Evolutionary conservation across 78 protist species (phyloP).

Genomic region (Neovahlkampfia damariscottae): DNA sequence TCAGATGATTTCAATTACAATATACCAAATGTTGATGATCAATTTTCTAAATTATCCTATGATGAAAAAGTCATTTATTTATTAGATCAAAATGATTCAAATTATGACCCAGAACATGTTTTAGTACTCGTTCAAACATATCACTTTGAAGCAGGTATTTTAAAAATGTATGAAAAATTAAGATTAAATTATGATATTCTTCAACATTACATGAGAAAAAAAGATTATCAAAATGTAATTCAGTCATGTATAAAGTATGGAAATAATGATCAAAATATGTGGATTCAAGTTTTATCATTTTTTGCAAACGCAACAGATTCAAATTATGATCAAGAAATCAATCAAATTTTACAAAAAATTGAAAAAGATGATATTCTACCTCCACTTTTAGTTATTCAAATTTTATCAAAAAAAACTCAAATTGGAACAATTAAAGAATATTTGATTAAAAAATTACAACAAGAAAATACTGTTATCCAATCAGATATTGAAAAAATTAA

Average conservation of each 20-base stretch:
- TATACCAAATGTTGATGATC: background rate
- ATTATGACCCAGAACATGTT: constrained; percentile 60
- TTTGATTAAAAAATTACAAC: constrained; percentile 27
- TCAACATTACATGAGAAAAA: constrained; percentile 41
- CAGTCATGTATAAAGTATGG: constrained; percentile 52
- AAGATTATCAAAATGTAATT: constrained; percentile 37
- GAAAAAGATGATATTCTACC: constrained; percentile 65
- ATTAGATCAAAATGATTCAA: background rate
- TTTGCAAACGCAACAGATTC: constrained; percentile 37
- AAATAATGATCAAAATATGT: constrained; percentile 55
- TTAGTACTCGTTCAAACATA: constrained; percentile 57
- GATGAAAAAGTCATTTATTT: background rate
- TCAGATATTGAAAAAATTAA: constrained; percentile 14
- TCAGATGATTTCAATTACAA: background rate
- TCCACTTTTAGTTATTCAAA: constrained; percentile 77
- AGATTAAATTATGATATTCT: constrained; percentile 56
- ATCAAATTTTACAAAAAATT: constrained; percentile 20
- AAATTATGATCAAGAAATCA: constrained; percentile 3
- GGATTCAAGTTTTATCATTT: constrained; percentile 71
- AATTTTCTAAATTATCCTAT: background rate
- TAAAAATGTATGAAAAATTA: constrained; percentile 50
- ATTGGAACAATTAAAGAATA: constrained; percentile 48
- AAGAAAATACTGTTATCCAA: constrained; percentile 44
- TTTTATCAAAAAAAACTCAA: constrained; percentile 9
- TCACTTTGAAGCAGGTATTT: constrained; percentile 50